A percentile compares a stretch with the other conserved stretches of the same genome.
phyloP scores from a whole-genome alignment of 192 early-diverging fungal species.

The Dissophora globulifera region DNA sequence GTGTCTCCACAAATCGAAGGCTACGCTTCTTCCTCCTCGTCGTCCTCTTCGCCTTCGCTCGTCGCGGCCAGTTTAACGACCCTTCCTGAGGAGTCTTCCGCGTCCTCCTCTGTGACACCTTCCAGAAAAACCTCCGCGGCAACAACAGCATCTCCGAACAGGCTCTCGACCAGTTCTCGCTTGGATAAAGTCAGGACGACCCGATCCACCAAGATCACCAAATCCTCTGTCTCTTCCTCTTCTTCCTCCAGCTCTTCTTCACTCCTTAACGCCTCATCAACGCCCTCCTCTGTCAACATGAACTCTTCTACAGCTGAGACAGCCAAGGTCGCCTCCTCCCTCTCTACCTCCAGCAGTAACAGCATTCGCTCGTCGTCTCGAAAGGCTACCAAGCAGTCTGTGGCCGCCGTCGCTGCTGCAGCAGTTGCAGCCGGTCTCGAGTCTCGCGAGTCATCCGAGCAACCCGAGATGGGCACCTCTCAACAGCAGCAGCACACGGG shows the following conservation, averaged over 20 bases:
- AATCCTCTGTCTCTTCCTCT: conserved; percentile 19
- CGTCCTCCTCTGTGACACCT: conserved; percentile 13
- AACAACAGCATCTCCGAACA: conserved; percentile 3
- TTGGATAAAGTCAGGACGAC: conserved; percentile 49
- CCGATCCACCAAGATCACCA: conserved; percentile 41
- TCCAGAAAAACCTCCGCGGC: conserved; percentile 8
- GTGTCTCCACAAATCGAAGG: conserved; percentile 5
- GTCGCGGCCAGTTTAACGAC: background rate
- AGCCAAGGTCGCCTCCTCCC: conserved; percentile 3
- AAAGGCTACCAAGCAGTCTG: conserved; percentile 19
- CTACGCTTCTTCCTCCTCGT: background rate
- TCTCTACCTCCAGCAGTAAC: background rate
- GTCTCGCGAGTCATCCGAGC: conserved; percentile 33
- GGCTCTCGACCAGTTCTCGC: conserved; percentile 42
- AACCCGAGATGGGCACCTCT: conserved; percentile 1
- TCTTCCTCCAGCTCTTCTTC: conserved; percentile 9
- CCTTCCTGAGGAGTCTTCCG: conserved; percentile 4
- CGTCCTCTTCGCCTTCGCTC: background rate
- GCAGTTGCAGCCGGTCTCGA: no score
- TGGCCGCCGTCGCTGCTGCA: no score
- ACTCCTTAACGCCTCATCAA: no score
- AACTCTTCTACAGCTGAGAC: conserved; percentile 5
- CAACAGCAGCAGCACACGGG: conserved; percentile 12
- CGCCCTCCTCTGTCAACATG: conserved; percentile 4
- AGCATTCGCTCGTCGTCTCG: no score